Evolutionary conservation across 1,284 basidiomycete genomes (phyloP), one percentile per base, ranked within the genome.

Genomic region (Rhodotorula sp.): DNA sequence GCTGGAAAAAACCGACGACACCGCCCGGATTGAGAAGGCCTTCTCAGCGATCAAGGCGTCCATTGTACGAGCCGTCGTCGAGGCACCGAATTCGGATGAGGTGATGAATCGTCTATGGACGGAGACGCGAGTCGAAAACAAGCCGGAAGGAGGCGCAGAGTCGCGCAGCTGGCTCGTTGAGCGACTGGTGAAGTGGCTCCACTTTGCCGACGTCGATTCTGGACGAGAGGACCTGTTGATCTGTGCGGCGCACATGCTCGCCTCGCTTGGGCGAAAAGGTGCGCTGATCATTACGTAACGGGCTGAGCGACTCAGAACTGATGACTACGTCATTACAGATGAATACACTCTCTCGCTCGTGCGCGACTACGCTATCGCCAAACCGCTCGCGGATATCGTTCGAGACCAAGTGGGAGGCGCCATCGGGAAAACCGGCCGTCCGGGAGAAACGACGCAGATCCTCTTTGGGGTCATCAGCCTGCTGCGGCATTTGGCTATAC

Each of bases 401-500:
- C 15, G 48, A 45, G 64, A 56, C 17, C 63, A 58, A 6, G 63
- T 66, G 1, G 53, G 22, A 18, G 51, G 67, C 48, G 54, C 30
- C 10, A 53, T 56, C 7, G 48, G 33, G 5, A 54, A 55, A 33
- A 59, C 60, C 4, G 54, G 65, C 1, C 46, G 64, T 14, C 71
- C 74, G 26, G 71, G 76, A 8, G 76, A 77, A 57, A 71, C 71
- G 44, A 75, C 72, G 1, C 77, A 78, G 67, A 73, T 77, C 45
- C 61, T 78, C 33, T 76, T 75, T n/a, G 78, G 78, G 15, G 68
- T 75, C 24, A 83, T 95, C 45, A 91, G 91, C 29, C 82, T 96
- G 48, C 83, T 95, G 55, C 90, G 91, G 78, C 91, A 95, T 79
- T 83, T 96, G 5, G 87, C 91, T 1, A 91, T 95, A 84, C 89